Conservation (phyloP, 2,329 filamentous ascomycete species). For the Fusarium algeriense region DNA sequence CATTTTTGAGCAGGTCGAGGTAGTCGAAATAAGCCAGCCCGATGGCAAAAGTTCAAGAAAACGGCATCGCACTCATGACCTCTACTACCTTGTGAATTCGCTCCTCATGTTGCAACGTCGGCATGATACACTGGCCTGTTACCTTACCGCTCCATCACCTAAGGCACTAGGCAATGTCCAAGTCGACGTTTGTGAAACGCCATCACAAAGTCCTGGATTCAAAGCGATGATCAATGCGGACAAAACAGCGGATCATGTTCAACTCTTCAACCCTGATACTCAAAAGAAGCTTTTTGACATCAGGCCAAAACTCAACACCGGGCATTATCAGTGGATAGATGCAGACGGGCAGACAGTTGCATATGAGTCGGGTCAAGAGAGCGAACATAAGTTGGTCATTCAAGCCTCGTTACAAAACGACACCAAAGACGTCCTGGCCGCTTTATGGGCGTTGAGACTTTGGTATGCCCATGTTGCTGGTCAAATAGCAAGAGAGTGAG, state of each 20-base stretch:
- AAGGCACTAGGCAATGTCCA: conserved; percentile 23
- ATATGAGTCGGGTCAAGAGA: neutral
- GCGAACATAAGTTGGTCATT: neutral
- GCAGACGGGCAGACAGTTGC: neutral
- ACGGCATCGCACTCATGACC: neutral
- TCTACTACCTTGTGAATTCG: conserved; percentile 32
- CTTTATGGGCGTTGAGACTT: conserved; percentile 28
- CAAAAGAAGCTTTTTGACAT: conserved; percentile 16
- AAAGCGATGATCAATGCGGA: conserved; percentile 19
- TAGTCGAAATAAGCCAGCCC: neutral
- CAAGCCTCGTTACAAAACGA: neutral
- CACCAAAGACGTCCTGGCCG: conserved; percentile 15
- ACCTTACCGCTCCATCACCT: conserved; percentile 27
- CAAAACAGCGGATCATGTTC: conserved; percentile 9
- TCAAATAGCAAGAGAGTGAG: neutral
- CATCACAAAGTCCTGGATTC: neutral
- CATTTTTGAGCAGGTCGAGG: conserved; percentile 25
- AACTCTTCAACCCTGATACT: conserved; percentile 2
- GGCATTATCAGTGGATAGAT: conserved; percentile 26
- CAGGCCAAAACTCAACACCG: conserved; percentile 13
- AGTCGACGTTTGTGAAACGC: neutral
- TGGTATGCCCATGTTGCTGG: conserved; percentile 15
- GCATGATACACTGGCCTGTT: conserved; percentile 11
- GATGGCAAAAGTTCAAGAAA: neutral
- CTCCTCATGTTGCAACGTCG: neutral